Base-by-base conservation (phyloP, 345 rosid genomes). In the Eucalyptus tenuipes region DNA sequence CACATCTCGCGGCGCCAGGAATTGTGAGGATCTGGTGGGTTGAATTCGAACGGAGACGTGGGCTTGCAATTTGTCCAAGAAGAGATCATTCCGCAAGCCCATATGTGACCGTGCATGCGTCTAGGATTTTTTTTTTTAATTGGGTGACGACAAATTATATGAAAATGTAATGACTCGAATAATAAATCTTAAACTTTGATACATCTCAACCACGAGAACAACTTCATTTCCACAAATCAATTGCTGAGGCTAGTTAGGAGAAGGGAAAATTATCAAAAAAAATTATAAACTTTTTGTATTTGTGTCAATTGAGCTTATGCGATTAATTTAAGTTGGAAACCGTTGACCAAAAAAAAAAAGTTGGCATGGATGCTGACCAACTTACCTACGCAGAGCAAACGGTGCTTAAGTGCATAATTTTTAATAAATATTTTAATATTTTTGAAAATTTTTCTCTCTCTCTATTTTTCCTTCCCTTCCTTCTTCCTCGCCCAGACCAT, bases 361-460 rank as follows among this genome's bases (percentile, higher is more conserved):
- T 53, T 53, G 59, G 27, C 11, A 55, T 53, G 12, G 3, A 53
- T 53, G 1, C 1, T 1, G 1, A 3, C 27, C 0, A 20, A 4
- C 59, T 55, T 55, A 55, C 0, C 55, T 50, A 17, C 0, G 0
- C 1, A 50, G 0, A 1, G 2, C 5, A 2, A 55, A 20, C 0
- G 1, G 0, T 22, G 11, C 1, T 55, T 8, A 55, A 5, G 1
- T 55, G 3, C 5, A 55, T 1, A 55, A 55, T 55, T 55, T 3
- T 55, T 55, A 55, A 55, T 55, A 2, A 55, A 22, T 55, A 55
- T 55, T 22, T 55, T 53, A 53, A 55, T 0, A 18, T 18, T 18
- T 53, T 8, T 8, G 9, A 8, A 8, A 3, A 7, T 53, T 18
- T 53, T 8, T 1, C 1, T 53, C 5, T 18, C 1, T 8, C 3